phyloP scores from a whole-genome alignment of 352 stramenopile genomes.

The Pythium coloratum region DNA sequence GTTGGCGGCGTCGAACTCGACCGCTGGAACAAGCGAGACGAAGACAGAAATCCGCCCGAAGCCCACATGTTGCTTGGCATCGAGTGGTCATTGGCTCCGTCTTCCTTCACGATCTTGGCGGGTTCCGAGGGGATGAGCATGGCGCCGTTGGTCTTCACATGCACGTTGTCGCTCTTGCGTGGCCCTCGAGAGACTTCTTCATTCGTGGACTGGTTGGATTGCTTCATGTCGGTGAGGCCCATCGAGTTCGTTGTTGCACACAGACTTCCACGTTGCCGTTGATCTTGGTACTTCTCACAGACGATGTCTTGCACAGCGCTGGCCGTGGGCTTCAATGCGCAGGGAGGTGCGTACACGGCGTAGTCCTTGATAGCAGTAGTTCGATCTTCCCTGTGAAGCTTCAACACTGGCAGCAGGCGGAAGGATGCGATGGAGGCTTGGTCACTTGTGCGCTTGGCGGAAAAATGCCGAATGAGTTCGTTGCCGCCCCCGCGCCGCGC shows the following conservation, averaged over 20 bases:
- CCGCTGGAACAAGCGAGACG: constrained; percentile 54
- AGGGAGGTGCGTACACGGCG: neutral
- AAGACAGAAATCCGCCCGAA: constrained; percentile 52
- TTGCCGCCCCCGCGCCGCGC: neutral
- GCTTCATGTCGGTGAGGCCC: constrained; percentile 31
- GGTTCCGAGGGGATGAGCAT: neutral
- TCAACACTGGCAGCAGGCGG: neutral
- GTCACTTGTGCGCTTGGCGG: constrained; percentile 15
- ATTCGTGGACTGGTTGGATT: constrained; percentile 28
- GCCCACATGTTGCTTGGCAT: constrained; percentile 55
- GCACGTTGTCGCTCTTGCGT: constrained; percentile 2
- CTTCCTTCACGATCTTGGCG: neutral
- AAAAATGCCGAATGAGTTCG: constrained; percentile 24
- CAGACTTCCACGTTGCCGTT: constrained; percentile 1
- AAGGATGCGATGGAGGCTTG: neutral
- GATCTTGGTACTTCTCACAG: constrained; percentile 7
- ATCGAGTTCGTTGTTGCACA: constrained; percentile 21
- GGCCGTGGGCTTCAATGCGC: neutral
- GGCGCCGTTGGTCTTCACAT: constrained; percentile 8
- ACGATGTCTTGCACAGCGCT: constrained; percentile 1
- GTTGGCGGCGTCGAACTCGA: constrained; percentile 37
- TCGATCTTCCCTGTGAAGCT: neutral
- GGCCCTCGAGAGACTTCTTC: constrained; percentile 14
- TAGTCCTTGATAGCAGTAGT: neutral
- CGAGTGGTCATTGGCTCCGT: constrained; percentile 23